Evolutionary conservation across 2,329 filamentous ascomycete genomes (phyloP).

Genomic region (Neurospora sp.): DNA sequence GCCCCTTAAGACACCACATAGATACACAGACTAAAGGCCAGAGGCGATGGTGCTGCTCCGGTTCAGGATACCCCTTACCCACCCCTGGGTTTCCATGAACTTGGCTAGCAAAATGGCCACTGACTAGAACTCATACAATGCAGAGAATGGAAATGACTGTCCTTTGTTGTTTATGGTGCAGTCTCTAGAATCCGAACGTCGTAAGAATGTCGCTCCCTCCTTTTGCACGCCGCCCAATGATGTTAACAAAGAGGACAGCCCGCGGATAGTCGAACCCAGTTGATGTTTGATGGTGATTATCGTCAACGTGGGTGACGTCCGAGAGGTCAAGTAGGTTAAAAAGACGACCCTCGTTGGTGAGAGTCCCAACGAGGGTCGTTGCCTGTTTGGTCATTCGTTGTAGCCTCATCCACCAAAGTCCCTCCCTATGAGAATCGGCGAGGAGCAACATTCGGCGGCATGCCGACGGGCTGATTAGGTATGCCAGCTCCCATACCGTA

Average conservation of each 20-base stretch:
- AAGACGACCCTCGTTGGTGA: neutral
- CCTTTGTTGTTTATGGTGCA: neutral
- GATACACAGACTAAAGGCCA: neutral
- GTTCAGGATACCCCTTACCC: neutral
- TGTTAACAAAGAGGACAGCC: neutral
- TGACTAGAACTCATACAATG: neutral
- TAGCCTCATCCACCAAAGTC: neutral
- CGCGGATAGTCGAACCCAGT: neutral
- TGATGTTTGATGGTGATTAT: neutral
- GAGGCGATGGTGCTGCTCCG: neutral
- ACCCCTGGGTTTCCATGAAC: neutral
- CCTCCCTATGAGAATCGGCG: neutral
- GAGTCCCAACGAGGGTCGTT: neutral
- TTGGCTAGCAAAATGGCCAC: neutral
- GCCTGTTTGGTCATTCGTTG: neutral
- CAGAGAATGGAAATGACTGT: neutral
- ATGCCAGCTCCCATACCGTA: constrained; percentile 48
- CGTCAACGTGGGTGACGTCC: neutral
- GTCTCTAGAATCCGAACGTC: neutral
- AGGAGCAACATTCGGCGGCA: constrained; percentile 28
- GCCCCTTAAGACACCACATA: constrained; percentile 21
- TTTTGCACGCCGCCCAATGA: neutral
- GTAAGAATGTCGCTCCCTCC: neutral
- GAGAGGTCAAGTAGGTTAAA: neutral
- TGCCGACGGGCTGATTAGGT: constrained; percentile 42